These are phyloP conservation scores for Solanum tarapatanum DNA, from an alignment of 257 asterid genomes.

Conservation along the genomic window DNA sequence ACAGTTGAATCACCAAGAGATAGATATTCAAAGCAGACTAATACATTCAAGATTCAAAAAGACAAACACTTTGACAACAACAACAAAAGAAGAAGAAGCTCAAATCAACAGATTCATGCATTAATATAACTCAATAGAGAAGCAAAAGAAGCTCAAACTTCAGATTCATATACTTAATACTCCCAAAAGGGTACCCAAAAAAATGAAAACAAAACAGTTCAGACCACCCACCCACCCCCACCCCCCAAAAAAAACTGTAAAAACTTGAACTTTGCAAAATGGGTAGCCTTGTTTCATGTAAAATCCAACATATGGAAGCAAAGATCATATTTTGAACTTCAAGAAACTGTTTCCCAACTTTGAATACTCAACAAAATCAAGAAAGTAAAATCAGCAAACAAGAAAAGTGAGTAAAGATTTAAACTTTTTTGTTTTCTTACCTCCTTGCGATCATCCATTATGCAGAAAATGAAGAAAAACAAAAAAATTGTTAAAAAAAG, in stretches of 20 bases:
- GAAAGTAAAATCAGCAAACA: neutral
- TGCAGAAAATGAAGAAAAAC: neutral
- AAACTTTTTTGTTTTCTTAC: neutral
- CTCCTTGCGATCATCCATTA: conserved; percentile 22
- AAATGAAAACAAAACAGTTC: neutral
- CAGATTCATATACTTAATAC: neutral
- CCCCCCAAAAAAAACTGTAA: neutral
- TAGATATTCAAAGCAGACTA: neutral
- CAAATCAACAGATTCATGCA: neutral
- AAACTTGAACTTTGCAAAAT: neutral
- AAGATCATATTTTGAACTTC: neutral
- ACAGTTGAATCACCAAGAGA: neutral
- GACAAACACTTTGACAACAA: neutral
- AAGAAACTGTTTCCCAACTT: neutral
- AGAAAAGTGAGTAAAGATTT: neutral
- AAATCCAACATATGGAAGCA: neutral
- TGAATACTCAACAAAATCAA: neutral
- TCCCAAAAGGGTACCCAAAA: neutral
- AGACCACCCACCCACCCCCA: neutral
- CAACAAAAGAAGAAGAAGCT: neutral
- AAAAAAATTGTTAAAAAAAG: neutral
- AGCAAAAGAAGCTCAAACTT: neutral
- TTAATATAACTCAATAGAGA: neutral
- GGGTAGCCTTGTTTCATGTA: neutral
- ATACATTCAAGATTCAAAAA: neutral